Base-by-base conservation (phyloP, 2,329 filamentous ascomycete genomes). In the Ciborinia camelliae region DNA sequence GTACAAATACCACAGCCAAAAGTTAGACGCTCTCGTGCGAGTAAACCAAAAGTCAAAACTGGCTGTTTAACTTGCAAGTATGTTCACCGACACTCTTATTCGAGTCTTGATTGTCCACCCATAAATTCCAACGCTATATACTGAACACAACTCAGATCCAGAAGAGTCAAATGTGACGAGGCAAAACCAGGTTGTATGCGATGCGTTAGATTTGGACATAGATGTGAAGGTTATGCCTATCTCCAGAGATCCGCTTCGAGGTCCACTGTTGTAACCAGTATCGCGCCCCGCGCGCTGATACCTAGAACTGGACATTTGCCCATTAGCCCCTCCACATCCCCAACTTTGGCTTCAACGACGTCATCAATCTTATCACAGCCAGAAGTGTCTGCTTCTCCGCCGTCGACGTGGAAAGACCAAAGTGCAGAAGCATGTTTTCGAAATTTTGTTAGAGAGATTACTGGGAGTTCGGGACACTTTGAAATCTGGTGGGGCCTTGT, bases 1-100 rank as follows among this genome's bases (percentile, higher is more conserved):
- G 10, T 32, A 18, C 48, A 47, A 20, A 48, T 54, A 35, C 18
- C 50, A 30, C 48, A 63, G 28, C 60, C 60, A 3, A 61, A 23
- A 30, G 41, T 63, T n/a, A 41, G 60, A 45, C 60, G 60, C 23
- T 63, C 72, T 43, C 69, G 72, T 47, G 72, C 71, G 5, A 73
- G 72, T 62, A 73, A 71, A 47, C 72, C 72, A 15, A 74, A 74
- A 60, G 72, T 73, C 39, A 74, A 70, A 62, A 74, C 71, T 15
- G 73, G 73, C 4, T 75, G 73, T 65, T 68, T 68, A 58, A 75
- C 73, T 48, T 75, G 73, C 72, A 75, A 74, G 73, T 75, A 66
- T 54, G 72, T 72, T 54, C 28, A 23, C 32, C 30, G 54, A 28
- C 30, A 37, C 23, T 50, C 39, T 43, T 28, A 14, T 14, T 45